Base-by-base conservation (phyloP, 169 alveolate genomes). In the Plasmodium blacklocki region DNA sequence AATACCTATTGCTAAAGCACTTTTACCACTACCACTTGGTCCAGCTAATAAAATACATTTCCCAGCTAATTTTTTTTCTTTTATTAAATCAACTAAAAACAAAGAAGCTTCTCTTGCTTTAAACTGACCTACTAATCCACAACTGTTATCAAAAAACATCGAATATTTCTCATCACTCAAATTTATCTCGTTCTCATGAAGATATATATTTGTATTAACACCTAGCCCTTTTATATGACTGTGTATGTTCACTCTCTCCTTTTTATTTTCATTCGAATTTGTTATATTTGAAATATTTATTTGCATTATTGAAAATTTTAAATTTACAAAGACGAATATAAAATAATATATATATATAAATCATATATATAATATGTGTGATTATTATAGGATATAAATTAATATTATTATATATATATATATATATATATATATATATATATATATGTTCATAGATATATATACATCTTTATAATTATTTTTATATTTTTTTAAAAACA, bases 51-150 rank as follows among this genome's bases (percentile, higher is more conserved):
- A 83, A 14, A 95, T 91, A 39, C 96, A 96, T 63, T 92, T 92
- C 23, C 99, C 99, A 67, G 99, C 99, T 99, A 99, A 96, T 91
- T 98, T 98, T 94, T 98, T 99, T 43, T 98, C 88, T 91, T 96
- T 97, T 85, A 99, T 98, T 92, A 99, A 94, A 78, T 98, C 99
- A 45, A 98, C 99, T 19, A 98, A 99, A 62, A 98, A 92, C 73
- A 99, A 99, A 1, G 99, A 98, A 2, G 99, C 99, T 95, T 99
- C 99, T 76, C 99, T 93, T 14, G 99, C 99, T 75, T 97, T 97
- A 95, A 95, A 97, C 92, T 99, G 99, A 29, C 99, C 99, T 58
- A 98, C 98, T 80, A 99, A 95, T 21, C 99, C 99, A 71, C 98
- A 96, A 1, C 88, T 88, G 14, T 80, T 71, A 74, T 93, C 95